Evolutionary conservation across 306 rosid species (phyloP), one percentile per base, ranked within the genome.

Genomic region (Prunus armeniaca): DNA sequence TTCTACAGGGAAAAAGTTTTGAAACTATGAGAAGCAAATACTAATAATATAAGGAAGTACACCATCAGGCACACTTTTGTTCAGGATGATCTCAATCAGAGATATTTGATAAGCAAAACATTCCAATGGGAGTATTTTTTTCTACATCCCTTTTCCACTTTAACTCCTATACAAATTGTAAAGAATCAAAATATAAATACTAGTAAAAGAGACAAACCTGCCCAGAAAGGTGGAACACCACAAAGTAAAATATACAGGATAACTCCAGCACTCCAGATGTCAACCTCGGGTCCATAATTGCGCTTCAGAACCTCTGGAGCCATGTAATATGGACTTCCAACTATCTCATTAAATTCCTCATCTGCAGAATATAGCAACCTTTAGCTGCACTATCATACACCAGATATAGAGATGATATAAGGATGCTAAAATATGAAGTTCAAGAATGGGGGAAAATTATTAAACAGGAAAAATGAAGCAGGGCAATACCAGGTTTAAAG

Each of bases 201-300:
- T 52, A 18, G 62, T 17, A 52, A n/a, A 43, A 56, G 67, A 71
- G 63, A 73, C 89, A 75, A 66, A 93, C 98, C 98, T 78, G 97
- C 98, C 98, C 98, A 93, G 75, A 93, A 93, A 43, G 96, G 97
- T 43, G 97, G 97, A 71, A 82, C 91, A 38, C 97, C 97, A 79
- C 90, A 84, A 50, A 93, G 91, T 78, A 93, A 82, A 69, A 93
- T 93, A 82, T 93, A 93, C 17, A 90, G 81, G 75, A 93, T 90
- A 80, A 93, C 92, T 69, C 97, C 97, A 52, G 91, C 96, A 82
- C 97, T 90, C 97, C 97, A 93, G 49, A 93, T 88, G 73, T 93
- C 97, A 57, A 90, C 89, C 78, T 93, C 96, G 15, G 90, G 96
- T 9, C 97, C 97, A 80, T 93, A 93, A 67, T 79, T 88, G 61